Percentiles rank a stretch among this genome's conserved stretches.
These are phyloP conservation scores for Scheffersomyces insectosa DNA, from an alignment of 1,139 yeast genomes.

Conservation along the genomic window DNA sequence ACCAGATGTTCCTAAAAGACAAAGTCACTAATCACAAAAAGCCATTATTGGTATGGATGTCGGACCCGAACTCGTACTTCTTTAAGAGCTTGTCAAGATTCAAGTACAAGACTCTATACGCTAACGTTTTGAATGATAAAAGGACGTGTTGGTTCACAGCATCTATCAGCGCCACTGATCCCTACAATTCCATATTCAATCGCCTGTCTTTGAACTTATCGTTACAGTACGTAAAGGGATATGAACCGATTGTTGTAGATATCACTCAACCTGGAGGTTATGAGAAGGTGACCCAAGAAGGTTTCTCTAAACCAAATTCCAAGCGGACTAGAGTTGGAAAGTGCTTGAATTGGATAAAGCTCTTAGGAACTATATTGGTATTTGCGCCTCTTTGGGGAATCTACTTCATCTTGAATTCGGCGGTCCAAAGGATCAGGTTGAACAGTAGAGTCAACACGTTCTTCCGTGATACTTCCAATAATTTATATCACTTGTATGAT, in stretches of 20 bases:
- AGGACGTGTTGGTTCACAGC: conserved; percentile 84
- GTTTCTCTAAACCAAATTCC: not conserved
- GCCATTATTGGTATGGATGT: conserved; percentile 67
- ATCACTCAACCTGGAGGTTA: conserved; percentile 32
- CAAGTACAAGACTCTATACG: conserved; percentile 57
- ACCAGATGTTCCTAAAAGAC: conserved; percentile 70
- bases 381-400: conserved; percentile 56
- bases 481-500: conserved; percentile 32
- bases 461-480: conserved; percentile 28
- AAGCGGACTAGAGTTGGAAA: not conserved
- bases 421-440: conserved; percentile 41
- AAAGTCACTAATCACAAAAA: conserved; percentile 5
- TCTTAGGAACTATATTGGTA: conserved; percentile 41
- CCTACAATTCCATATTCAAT: conserved; percentile 49
- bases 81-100: conserved; percentile 55
- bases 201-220: conserved; percentile 38
- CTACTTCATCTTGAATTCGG: conserved; percentile 47
- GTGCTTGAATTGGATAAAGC: conserved; percentile 45
- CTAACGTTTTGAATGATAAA: conserved; percentile 75
- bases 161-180: conserved; percentile 65
- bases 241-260: conserved; percentile 57
- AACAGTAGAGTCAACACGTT: conserved; percentile 32
- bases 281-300: not conserved
- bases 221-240: conserved; percentile 49
- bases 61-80: conserved; percentile 62